phyloP scores from a whole-genome alignment of 1,284 basidiomycete genomes.

The Rhodotorula sp. region DNA sequence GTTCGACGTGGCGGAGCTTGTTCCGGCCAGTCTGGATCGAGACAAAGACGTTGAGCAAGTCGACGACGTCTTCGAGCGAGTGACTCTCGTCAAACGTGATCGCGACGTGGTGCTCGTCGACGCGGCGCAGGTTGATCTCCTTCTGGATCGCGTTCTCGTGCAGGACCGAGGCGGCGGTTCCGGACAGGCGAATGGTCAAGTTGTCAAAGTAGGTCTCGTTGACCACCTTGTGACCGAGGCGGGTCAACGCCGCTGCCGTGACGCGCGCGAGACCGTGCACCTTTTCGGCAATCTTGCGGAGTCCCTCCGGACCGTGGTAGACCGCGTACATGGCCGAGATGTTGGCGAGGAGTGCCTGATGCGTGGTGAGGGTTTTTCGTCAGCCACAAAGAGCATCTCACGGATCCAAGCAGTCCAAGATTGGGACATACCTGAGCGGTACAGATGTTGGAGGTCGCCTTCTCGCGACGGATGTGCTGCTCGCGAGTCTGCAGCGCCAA shows the following conservation, averaged over 20 bases:
- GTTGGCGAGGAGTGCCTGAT: slow-evolving; percentile 89
- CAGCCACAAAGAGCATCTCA: not conserved
- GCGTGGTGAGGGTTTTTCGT: no score
- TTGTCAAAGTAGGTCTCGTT: slow-evolving; percentile 82
- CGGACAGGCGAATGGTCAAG: slow-evolving; percentile 70
- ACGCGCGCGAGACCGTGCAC: slow-evolving; percentile 86
- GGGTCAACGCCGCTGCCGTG: slow-evolving; percentile 67
- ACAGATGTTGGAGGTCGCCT: slow-evolving; percentile 57
- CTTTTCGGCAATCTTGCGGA: slow-evolving; percentile 81
- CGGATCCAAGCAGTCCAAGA: not conserved
- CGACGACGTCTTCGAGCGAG: slow-evolving; percentile 60
- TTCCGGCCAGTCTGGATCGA: slow-evolving; percentile 46
- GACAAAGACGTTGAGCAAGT: slow-evolving; percentile 62
- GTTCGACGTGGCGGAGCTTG: slow-evolving; percentile 22
- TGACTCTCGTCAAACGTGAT: slow-evolving; percentile 93
- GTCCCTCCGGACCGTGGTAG: slow-evolving; percentile 88
- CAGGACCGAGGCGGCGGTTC: slow-evolving; percentile 63
- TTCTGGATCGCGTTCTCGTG: slow-evolving; percentile 67
- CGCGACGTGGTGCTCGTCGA: slow-evolving; percentile 77
- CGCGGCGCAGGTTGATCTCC: slow-evolving; percentile 78
- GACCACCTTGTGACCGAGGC: slow-evolving; percentile 69
- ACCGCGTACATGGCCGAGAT: slow-evolving; percentile 91
- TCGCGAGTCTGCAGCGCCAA: slow-evolving; percentile 93
- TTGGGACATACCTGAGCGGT: slow-evolving; percentile 21
- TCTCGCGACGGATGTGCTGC: slow-evolving; percentile 94